Percentiles rank a stretch among this genome's conserved stretches.
Conservation (phyloP, 768 basidiomycete genomes). For the Pluteus cervinus region DNA sequence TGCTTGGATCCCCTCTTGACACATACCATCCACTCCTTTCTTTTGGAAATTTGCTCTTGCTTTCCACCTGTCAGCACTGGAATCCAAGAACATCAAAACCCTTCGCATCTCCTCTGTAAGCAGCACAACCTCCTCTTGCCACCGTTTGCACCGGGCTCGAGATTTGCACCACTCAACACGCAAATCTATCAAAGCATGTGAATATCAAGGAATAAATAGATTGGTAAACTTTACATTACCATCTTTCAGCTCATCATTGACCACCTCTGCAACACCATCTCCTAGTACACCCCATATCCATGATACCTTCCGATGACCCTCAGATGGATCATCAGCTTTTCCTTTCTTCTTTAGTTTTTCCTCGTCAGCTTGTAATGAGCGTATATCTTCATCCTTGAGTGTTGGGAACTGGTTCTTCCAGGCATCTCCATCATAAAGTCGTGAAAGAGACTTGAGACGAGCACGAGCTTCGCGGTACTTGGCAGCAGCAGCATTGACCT, state of each 20-base stretch:
- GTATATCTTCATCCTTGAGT: background rate
- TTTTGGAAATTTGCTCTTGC: background rate
- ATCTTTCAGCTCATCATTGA: background rate
- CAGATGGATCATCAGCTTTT: no score
- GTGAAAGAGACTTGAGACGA: background rate
- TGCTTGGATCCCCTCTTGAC: background rate
- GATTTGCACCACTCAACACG: constrained; percentile 2
- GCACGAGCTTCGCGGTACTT: background rate
- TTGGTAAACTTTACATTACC: no score
- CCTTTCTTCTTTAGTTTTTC: no score
- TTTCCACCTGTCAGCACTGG: background rate
- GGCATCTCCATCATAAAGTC: background rate
- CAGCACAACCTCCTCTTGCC: constrained; percentile 2
- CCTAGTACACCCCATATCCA: constrained; percentile 4
- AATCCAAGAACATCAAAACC: constrained; percentile 1
- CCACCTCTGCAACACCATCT: no score
- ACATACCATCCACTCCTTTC: background rate
- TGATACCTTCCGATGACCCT: constrained; percentile 2
- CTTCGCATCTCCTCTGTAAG: constrained; percentile 2
- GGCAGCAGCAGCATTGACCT: background rate
- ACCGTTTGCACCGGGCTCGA: background rate
- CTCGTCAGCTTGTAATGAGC: background rate
- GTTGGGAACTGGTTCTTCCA: background rate
- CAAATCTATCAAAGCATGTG: no score
- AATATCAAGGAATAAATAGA: no score